These are phyloP conservation scores for Candida endomychidarum DNA, from an alignment of 805 yeast genomes.

Conservation along the genomic window DNA sequence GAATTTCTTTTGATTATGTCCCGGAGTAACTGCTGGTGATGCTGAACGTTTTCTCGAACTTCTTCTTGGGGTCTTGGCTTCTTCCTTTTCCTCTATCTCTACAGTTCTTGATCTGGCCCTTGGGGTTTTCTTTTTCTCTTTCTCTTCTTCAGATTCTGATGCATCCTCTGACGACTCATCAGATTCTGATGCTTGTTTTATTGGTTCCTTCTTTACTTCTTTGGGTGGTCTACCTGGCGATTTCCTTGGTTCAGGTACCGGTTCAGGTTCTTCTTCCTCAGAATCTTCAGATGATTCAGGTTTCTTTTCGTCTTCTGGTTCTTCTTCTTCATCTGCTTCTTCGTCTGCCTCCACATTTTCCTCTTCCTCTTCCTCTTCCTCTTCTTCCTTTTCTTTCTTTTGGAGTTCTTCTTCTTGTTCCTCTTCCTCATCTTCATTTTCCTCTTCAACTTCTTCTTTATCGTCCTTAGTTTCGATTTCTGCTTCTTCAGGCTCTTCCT, in stretches of 20 bases:
- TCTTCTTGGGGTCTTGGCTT: slow-evolving; percentile 14
- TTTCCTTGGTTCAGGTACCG: slow-evolving; percentile 12
- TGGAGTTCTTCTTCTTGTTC: not conserved
- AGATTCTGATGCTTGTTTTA: not conserved
- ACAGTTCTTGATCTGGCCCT: slow-evolving; percentile 2
- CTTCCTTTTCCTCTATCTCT: slow-evolving; percentile 8
- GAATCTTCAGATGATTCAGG: slow-evolving; percentile 11
- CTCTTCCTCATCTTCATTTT: not conserved
- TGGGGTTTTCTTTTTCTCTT: not conserved
- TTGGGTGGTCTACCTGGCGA: slow-evolving; percentile 11
- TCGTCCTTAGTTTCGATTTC: not conserved
- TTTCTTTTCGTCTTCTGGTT: slow-evolving; percentile 10
- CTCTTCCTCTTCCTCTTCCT: slow-evolving; percentile 13
- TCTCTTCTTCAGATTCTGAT: slow-evolving; percentile 8
- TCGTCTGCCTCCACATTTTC: slow-evolving; percentile 13
- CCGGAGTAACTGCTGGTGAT: slow-evolving; percentile 19
- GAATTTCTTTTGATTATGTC: slow-evolving; percentile 49
- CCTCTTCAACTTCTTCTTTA: not conserved
- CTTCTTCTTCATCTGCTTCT: slow-evolving; percentile 13
- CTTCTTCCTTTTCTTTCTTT: slow-evolving; percentile 4
- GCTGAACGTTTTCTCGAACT: slow-evolving; percentile 15
- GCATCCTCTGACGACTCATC: slow-evolving; percentile 2
- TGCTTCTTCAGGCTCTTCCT: slow-evolving; percentile 17
- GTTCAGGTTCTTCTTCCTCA: slow-evolving; percentile 10
- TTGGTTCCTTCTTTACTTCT: slow-evolving; percentile 11